These are phyloP conservation scores for Tetracentron sinense DNA, from an alignment of 164 flowering plant genomes.

Conservation along the genomic window DNA sequence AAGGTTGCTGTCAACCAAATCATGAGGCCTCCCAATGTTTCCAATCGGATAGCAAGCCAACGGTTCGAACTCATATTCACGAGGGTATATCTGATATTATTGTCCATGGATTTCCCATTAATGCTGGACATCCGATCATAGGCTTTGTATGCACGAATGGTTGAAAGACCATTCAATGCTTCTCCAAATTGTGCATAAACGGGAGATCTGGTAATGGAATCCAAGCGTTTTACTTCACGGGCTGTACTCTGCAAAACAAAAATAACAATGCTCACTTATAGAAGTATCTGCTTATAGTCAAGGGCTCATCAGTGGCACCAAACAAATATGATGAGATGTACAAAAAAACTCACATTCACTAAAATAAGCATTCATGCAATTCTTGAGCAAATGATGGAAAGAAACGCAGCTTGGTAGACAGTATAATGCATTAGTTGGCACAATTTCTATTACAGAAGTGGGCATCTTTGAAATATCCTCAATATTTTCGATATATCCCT, in stretches of 20 bases:
- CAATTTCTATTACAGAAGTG: neutral
- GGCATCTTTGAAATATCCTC: no score
- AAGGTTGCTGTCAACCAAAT: constrained; percentile 97
- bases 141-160: constrained; percentile 95
- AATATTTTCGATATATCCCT: no score
- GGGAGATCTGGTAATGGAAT: constrained; percentile 91
- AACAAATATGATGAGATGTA: neutral
- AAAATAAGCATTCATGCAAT: neutral
- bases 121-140: constrained; percentile 91
- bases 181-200: constrained; percentile 99
- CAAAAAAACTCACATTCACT: neutral
- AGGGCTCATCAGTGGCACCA: neutral
- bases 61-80: constrained; percentile 90
- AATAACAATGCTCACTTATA: neutral
- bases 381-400: neutral
- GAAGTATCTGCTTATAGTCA: neutral
- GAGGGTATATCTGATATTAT: constrained; percentile 84
- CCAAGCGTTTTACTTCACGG: constrained; percentile 94
- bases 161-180: constrained; percentile 88
- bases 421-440: neutral
- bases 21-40: constrained; percentile 90
- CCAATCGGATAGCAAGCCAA: constrained; percentile 92
- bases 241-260: constrained; percentile 68
- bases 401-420: neutral
- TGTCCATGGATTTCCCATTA: constrained; percentile 93